phyloP scores from a whole-genome alignment of 2,329 filamentous ascomycete genomes.

The Sclerotinia subarctica region DNA sequence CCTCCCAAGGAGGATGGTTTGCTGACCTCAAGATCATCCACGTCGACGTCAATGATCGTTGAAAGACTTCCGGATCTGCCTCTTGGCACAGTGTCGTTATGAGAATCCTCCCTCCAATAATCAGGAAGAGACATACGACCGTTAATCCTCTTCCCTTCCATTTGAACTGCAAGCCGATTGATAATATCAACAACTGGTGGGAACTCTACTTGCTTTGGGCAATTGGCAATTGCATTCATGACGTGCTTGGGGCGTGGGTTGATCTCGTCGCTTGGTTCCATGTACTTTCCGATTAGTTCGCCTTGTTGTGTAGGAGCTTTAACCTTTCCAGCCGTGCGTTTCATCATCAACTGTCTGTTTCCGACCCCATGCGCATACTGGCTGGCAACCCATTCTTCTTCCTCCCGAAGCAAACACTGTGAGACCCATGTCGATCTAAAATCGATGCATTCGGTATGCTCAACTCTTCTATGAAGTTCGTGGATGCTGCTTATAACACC shows the following conservation, averaged over 20 bases:
- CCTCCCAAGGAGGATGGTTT: neutral
- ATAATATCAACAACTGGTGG: neutral
- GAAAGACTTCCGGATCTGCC: neutral
- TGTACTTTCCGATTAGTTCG: neutral
- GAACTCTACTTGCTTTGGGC: neutral
- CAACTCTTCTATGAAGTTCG: neutral
- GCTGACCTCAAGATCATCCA: neutral
- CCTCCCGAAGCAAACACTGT: neutral
- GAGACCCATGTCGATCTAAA: slow-evolving; percentile 5
- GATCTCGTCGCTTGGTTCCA: neutral
- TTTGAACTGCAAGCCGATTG: neutral
- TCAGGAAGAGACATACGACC: neutral
- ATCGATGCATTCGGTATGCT: neutral
- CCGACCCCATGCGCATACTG: neutral
- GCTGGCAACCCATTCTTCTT: neutral
- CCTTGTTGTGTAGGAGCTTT: neutral
- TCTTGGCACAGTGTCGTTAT: neutral
- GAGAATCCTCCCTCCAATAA: neutral
- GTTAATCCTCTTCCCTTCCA: neutral
- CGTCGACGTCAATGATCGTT: neutral
- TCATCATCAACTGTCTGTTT: neutral
- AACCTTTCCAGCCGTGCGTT: neutral
- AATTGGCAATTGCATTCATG: neutral
- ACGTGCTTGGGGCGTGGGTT: neutral
- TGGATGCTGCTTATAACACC: neutral